These are phyloP conservation scores for Pseudomonodictys pantanalensis DNA, from an alignment of 495 filamentous ascomycete species.

Conservation along the genomic window DNA sequence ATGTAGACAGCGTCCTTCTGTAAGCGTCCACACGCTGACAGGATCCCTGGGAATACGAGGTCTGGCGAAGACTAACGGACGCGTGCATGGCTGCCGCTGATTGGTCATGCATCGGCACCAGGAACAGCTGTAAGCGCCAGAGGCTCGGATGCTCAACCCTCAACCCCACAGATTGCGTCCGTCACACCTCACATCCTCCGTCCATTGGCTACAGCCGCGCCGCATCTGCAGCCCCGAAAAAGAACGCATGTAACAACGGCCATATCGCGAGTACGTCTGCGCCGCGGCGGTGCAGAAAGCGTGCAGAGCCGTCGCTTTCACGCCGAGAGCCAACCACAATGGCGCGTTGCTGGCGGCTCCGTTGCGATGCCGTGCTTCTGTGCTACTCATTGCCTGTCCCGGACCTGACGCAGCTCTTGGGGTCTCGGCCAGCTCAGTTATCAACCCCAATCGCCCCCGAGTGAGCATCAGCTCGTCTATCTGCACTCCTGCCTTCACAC, in stretches of 20 bases:
- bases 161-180: conserved; percentile 10
- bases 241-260: conserved; percentile 7
- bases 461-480: not conserved
- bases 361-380: too few relatives aligned
- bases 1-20: not conserved
- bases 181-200: conserved; percentile 9
- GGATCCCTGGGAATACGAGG: too few relatives aligned
- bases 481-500: too few relatives aligned
- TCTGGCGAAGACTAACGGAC: not conserved
- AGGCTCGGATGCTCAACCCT: not conserved
- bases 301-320: conserved; percentile 13
- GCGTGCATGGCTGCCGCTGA: not conserved
- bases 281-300: not conserved
- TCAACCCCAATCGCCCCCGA: conserved; percentile 16
- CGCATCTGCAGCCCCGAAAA: too few relatives aligned
- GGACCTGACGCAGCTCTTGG: not conserved
- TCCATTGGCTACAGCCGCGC: conserved; percentile 25
- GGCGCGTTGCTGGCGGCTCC: too few relatives aligned
- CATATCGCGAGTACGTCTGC: conserved; percentile 2
- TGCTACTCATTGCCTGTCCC: conserved; percentile 24
- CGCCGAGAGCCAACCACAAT: conserved; percentile 16
- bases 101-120: not conserved
- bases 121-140: conserved; percentile 18
- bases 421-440: too few relatives aligned
- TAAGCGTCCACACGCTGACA: not conserved